These are phyloP conservation scores for Barnettozyma siamensis DNA, from an alignment of 805 yeast species.

Conservation along the genomic window DNA sequence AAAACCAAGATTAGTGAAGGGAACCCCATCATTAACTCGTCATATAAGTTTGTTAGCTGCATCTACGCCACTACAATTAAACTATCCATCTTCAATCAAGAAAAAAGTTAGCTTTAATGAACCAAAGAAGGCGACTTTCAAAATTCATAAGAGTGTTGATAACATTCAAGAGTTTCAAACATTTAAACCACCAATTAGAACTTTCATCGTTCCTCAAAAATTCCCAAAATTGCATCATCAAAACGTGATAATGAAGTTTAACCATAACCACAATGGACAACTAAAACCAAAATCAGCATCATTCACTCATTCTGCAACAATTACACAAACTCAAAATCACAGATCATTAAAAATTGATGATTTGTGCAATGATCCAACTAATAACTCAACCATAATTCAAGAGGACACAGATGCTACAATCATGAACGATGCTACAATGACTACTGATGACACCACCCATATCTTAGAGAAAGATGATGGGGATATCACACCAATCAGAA, in stretches of 20 bases:
- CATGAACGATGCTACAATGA: background rate
- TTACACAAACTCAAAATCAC: background rate
- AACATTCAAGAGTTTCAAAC: slow-evolving; percentile 6
- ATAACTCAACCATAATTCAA: background rate
- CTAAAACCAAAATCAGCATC: background rate
- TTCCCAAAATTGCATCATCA: background rate
- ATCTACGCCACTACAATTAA: slow-evolving; percentile 23
- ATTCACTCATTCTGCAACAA: slow-evolving; percentile 2
- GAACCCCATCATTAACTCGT: slow-evolving; percentile 23
- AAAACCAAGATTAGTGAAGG: slow-evolving; percentile 3
- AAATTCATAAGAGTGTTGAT: background rate
- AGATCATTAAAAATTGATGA: slow-evolving; percentile 17
- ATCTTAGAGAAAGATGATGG: slow-evolving; percentile 17
- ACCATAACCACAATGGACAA: background rate
- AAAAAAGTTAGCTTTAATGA: slow-evolving; percentile 20
- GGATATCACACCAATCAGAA: slow-evolving; percentile 12
- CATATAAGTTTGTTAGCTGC: slow-evolving; percentile 32
- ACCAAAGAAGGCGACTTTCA: background rate
- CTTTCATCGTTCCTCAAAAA: background rate
- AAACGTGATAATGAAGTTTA: background rate
- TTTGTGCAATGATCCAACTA: slow-evolving; percentile 6
- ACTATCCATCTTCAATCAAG: slow-evolving; percentile 4
- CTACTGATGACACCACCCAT: slow-evolving; percentile 18
- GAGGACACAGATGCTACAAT: slow-evolving; percentile 1
- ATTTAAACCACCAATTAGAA: slow-evolving; percentile 1